A percentile compares a stretch with the other conserved stretches of the same genome.
phyloP scores from a whole-genome alignment of 2,329 filamentous ascomycete species.

The Arthroderma sp. region DNA sequence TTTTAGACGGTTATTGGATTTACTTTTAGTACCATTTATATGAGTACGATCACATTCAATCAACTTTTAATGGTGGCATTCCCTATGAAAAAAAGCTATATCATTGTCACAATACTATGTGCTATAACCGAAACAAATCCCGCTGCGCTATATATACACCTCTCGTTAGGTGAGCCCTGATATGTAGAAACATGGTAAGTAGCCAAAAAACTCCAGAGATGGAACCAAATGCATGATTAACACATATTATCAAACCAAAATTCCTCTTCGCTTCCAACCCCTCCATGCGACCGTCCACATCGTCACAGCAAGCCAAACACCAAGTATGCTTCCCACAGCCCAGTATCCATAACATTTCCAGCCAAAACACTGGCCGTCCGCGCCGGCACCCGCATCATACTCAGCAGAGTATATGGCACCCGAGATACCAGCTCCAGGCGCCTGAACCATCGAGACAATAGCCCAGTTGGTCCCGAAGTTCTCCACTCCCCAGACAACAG shows the following conservation, averaged over 20 bases:
- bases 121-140: too few species aligned
- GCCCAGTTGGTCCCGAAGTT: slow-evolving; percentile 99
- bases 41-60: too few species aligned
- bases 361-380: slow-evolving; percentile 62
- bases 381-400: slow-evolving; percentile 27
- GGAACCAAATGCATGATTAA: background rate
- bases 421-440: slow-evolving; percentile 79
- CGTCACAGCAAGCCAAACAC: slow-evolving; percentile 63
- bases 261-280: slow-evolving; percentile 65
- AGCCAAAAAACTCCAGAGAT: background rate
- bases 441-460: slow-evolving; percentile 83
- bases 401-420: slow-evolving; percentile 64
- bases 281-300: slow-evolving; percentile 73
- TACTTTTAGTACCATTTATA: too few species aligned
- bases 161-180: too few species aligned
- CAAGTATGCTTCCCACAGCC: slow-evolving; percentile 60
- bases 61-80: too few species aligned
- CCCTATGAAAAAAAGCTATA: too few species aligned
- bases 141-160: too few species aligned
- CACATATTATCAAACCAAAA: slow-evolving; percentile 46
- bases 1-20: too few species aligned
- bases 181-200: background rate
- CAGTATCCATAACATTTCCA: slow-evolving; percentile 77
- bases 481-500: slow-evolving; percentile 96
- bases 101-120: too few species aligned